Conservation (phyloP, 176 grass and related monocot genomes). For the Paspalum vaginatum region DNA sequence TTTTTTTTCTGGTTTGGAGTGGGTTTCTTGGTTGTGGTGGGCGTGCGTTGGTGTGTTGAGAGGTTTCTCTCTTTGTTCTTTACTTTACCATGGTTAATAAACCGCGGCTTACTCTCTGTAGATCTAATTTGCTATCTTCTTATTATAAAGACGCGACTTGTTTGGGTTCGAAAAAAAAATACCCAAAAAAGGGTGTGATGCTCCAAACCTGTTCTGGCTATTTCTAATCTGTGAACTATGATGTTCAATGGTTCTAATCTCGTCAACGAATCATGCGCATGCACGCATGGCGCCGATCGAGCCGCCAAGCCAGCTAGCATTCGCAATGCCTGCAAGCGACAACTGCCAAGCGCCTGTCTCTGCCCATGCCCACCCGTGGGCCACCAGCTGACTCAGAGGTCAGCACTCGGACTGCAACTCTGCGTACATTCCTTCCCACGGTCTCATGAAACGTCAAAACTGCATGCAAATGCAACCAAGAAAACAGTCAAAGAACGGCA, state of each 20-base stretch:
- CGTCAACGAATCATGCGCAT: conserved; percentile 13
- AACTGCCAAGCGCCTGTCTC: neutral
- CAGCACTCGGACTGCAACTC: conserved; percentile 9
- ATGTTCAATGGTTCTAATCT: neutral
- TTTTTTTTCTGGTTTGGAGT: too few relatives aligned
- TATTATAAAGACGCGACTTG: too few relatives aligned
- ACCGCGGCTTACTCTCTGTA: too few relatives aligned
- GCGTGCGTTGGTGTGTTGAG: too few relatives aligned
- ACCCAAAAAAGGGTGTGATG: neutral
- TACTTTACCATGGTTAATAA: too few relatives aligned
- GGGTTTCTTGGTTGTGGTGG: too few relatives aligned
- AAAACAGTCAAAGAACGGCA: conserved; percentile 35
- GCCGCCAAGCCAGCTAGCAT: conserved; percentile 33
- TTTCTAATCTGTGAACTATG: neutral
- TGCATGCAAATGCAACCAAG: conserved; percentile 37
- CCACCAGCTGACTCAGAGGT: conserved; percentile 37
- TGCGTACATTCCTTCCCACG: neutral
- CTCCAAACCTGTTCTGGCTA: neutral
- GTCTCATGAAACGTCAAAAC: neutral
- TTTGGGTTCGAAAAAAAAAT: too few relatives aligned
- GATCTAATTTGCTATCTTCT: too few relatives aligned
- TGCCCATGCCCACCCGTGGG: conserved; percentile 1
- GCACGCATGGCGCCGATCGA: neutral
- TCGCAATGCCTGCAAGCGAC: conserved; percentile 15
- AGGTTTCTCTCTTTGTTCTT: too few relatives aligned